Evolutionary conservation across 345 rosid species (phyloP).

Genomic region (Luvunga scandens): DNA sequence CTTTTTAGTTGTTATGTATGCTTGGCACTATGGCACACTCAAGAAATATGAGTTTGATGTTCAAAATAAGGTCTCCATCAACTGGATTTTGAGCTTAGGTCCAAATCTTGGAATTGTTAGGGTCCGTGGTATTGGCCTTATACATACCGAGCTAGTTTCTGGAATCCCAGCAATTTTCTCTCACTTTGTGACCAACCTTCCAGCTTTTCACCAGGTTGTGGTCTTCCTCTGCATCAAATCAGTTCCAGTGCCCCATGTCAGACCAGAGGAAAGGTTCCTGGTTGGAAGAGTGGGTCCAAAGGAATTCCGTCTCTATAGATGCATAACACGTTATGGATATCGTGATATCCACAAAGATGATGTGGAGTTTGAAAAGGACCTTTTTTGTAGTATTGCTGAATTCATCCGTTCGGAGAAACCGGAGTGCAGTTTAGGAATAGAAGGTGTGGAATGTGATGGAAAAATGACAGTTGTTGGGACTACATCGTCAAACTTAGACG

Average conservation of each 20-base stretch:
- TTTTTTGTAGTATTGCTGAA: constrained; percentile 81
- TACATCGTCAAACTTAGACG: constrained; percentile 52
- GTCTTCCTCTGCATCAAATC: constrained; percentile 94
- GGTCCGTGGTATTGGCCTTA: constrained; percentile 85
- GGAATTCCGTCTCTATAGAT: constrained; percentile 77
- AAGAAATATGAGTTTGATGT: constrained; percentile 84
- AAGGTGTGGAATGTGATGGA: constrained; percentile 40
- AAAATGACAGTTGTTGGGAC: constrained; percentile 77
- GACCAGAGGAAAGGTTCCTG: constrained; percentile 83
- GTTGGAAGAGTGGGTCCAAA: constrained; percentile 87
- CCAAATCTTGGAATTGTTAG: constrained; percentile 83
- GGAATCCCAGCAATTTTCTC: constrained; percentile 97
- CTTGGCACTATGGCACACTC: constrained; percentile 93
- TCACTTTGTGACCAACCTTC: constrained; percentile 98
- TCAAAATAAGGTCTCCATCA: constrained; percentile 87
- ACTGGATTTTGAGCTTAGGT: constrained; percentile 85
- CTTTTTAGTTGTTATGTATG: constrained; percentile 72
- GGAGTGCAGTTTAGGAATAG: constrained; percentile 18
- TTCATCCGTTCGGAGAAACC: constrained; percentile 59
- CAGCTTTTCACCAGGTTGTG: constrained; percentile 92
- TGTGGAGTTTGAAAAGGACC: constrained; percentile 80
- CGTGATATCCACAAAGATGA: constrained; percentile 87
- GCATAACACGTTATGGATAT: constrained; percentile 93
- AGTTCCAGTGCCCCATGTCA: constrained; percentile 90
- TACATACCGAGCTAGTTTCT: constrained; percentile 87